Evolutionary conservation across 176 grass and related monocot genomes (phyloP), one percentile per base, ranked within the genome.

Genomic region (Musa beccarii): DNA sequence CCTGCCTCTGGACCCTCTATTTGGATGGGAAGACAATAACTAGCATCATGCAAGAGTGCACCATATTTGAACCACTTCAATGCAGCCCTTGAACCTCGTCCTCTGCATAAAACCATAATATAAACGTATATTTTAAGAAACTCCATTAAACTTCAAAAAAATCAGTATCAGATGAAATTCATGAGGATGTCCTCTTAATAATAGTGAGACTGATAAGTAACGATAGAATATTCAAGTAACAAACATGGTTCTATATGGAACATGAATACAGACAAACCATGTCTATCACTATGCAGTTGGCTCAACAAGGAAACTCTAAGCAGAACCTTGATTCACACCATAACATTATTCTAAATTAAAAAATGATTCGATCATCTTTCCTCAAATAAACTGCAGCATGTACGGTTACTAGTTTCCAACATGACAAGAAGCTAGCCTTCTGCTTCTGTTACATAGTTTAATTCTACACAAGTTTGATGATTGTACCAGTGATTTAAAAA

Each of bases 71-170:
- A 81, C 82, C 59, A 52, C 67, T 81, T 87, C 71, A 98, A 85
- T 56, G 87, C 74, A 81, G 84, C 79, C 74, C 87, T 89, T 75
- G 93, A 89, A 51, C 90, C 90, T 89, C 82, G 89, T 76, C 90
- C 86, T 51, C 86, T 96, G 76, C 68, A 79, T 21, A 14, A 86
- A 11, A 22, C 11, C 25, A 28, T 9, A 54, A 8, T 8, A 3
- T 54, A 26, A 52, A 68, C 17, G 13, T 68, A 54, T 75, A 52
- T 52, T 55, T 8, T 49, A 73, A 51, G 21, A 70, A 61, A 14
- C 16, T 34, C 26, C 21, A 66, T 52, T 61, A 62, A 59, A 80
- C 29, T 52, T n/a, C 2, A 67, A 52, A 10, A 43, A 68, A 66
- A 51, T 1, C 53, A 61, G 29, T 20, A 10, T 70, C 9, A 51